phyloP scores from a whole-genome alignment of 2,329 filamentous ascomycete genomes.

The Colletotrichum acutatum region DNA sequence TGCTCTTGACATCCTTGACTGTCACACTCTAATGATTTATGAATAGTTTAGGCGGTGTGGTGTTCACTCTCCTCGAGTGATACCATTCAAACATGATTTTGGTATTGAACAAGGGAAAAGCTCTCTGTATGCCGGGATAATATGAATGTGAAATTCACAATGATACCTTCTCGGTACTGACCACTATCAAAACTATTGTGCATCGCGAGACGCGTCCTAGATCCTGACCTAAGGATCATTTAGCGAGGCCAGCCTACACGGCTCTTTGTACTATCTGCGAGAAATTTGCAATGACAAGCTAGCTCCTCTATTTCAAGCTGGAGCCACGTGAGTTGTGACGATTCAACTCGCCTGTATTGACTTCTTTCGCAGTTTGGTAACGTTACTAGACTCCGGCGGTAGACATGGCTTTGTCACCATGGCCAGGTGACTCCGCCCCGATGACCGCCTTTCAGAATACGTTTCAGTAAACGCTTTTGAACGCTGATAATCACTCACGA shows the following conservation, averaged over 20 bases:
- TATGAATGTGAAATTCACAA: too few relatives aligned
- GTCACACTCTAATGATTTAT: background rate
- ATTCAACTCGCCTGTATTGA: background rate
- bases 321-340: background rate
- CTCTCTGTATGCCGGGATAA: too few relatives aligned
- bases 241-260: background rate
- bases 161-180: background rate
- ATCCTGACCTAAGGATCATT: background rate
- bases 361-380: background rate
- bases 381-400: background rate
- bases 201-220: background rate
- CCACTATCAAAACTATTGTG: background rate
- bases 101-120: too few relatives aligned
- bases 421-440: background rate
- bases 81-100: background rate
- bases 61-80: background rate
- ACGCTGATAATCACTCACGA: background rate
- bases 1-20: background rate
- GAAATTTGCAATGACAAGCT: background rate
- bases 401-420: background rate
- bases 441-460: background rate
- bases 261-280: background rate
- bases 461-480: background rate
- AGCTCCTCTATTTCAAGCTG: background rate
- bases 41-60: background rate